Conservation (phyloP, 331 rosid genomes). For the Ulmus americana region DNA sequence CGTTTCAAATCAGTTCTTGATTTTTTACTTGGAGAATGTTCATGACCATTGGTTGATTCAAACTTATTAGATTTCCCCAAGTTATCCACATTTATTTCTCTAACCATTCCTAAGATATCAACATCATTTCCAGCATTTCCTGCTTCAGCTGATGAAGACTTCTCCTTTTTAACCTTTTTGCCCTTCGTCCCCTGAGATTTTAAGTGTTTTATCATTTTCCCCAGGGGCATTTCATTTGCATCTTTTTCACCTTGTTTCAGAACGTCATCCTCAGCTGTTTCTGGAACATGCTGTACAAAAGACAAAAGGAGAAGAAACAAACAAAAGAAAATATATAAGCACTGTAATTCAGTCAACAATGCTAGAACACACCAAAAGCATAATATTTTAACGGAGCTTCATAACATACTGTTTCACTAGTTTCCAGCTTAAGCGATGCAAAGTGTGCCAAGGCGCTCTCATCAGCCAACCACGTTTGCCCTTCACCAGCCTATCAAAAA, state of each 20-base stretch:
- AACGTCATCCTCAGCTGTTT: constrained; percentile 42
- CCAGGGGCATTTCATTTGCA: constrained; percentile 63
- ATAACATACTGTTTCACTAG: constrained; percentile 46
- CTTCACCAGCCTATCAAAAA: constrained; percentile 48
- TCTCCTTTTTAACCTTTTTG: constrained; percentile 52
- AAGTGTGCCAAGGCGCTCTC: constrained; percentile 63
- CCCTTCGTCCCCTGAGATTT: constrained; percentile 54
- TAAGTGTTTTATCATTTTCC: constrained; percentile 56
- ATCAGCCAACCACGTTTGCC: constrained; percentile 72
- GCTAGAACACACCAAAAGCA: constrained; percentile 14
- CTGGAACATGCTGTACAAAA: constrained; percentile 43
- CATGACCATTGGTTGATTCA: constrained; percentile 76
- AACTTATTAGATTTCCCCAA: constrained; percentile 43
- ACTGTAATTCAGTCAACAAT: constrained; percentile 23
- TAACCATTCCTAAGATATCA: constrained; percentile 57
- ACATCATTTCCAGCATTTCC: constrained; percentile 48
- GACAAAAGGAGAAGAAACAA: constrained; percentile 11
- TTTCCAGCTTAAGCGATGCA: constrained; percentile 75
- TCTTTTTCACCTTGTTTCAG: constrained; percentile 49
- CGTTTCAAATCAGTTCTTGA: constrained; percentile 29
- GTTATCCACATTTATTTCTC: constrained; percentile 62
- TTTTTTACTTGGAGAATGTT: constrained; percentile 38
- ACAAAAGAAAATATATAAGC: constrained; percentile 4
- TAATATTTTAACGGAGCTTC: neutral
- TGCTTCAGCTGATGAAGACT: constrained; percentile 36